Evolutionary conservation across 768 basidiomycete species (phyloP), one percentile per base, ranked within the genome.

Genomic region (Trametes maxima): DNA sequence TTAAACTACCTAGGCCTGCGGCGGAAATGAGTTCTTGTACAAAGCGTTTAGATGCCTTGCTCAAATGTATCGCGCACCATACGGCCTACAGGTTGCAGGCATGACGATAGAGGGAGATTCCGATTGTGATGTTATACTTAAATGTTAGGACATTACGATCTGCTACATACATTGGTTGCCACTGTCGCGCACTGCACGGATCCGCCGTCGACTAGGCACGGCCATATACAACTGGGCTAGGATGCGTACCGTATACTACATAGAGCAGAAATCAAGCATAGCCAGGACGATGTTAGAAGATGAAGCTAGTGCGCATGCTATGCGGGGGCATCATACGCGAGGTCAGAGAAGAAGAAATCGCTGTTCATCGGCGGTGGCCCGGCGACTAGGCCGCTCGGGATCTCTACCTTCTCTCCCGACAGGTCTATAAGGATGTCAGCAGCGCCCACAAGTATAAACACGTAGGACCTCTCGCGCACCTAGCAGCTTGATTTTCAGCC

Each of bases 381-480:
- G n/a, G 89, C 80, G 48, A 82, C 76, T 54, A 94, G 77, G 28
- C 88, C 87, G 62, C 87, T 89, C 3, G 94, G 94, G 68, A 96
- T 92, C 69, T 94, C 91, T 16, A 94, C 89, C 76, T 85, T 87
- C 73, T 95, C 94, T 6, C 94, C 94, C 1, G 90, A 89, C 40
- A 97, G 79, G 76, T 95, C 94, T 91, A 67, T 13, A 60, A 56
- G n/a, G 45, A 8, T 53, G 35, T 37, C 5, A 7, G 46, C 35
- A 36, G 39, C n/a, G 17, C 14, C 5, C 12, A 16, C 10, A 37
- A 22, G 8, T 36, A 40, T 5, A 58, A 33, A 28, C 8, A 45
- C 40, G 39, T 5, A 19, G 5, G 54, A 25, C 16, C 50, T 17
- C 37, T 16, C 35, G 76, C 86, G 48, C 62, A 91, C 92, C 91